Base-by-base conservation (phyloP, 176 grass and related monocot genomes). In the Canna indica region DNA sequence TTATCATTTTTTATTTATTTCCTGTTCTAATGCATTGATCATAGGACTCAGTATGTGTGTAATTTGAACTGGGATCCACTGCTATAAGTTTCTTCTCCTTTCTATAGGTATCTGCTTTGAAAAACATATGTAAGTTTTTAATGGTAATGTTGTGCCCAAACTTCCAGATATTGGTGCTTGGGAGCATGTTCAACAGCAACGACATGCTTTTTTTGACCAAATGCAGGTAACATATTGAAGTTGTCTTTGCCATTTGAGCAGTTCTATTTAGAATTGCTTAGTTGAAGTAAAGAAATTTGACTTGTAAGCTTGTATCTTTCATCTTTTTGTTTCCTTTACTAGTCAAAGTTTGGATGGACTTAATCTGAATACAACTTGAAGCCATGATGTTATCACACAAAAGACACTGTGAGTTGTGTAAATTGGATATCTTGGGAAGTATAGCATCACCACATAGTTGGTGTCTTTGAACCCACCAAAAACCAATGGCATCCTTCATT, bases 121-220 rank as follows among this genome's bases (percentile, higher is more conserved):
- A 31, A 3, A 32, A 28, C 17, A 7, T 30, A 31, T 15, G 9
- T 45, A 34, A 30, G 5, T 69, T 46, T 45, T 44, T 17, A 3
- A 25, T 44, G 36, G 1, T 45, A 14, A 70, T 62, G n/a, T 59
- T 45, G 13, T 9, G 12, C 80, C 35, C 33, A 71, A 80, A 52
- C 47, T 73, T 24, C 35, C 77, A 99, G 90, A 93, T 36, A 76
- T 99, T 80, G 94, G 94, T 22, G 86, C 89, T 10, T 99, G 89
- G 94, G 84, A 99, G 66, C 82, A 93, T 91, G 76, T 99, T 84
- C 77, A 85, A 84, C 75, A 90, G 31, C 94, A 99, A 85, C 87
- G 94, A 60, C 94, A 99, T 52, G 82, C 89, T 64, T 92, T 93
- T 85, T 99, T 99, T 70, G 75, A 80, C 66, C 83, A 90, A 85